These are phyloP conservation scores for Scutellaria barbata DNA, from an alignment of 257 asterid genomes.

Conservation along the genomic window DNA sequence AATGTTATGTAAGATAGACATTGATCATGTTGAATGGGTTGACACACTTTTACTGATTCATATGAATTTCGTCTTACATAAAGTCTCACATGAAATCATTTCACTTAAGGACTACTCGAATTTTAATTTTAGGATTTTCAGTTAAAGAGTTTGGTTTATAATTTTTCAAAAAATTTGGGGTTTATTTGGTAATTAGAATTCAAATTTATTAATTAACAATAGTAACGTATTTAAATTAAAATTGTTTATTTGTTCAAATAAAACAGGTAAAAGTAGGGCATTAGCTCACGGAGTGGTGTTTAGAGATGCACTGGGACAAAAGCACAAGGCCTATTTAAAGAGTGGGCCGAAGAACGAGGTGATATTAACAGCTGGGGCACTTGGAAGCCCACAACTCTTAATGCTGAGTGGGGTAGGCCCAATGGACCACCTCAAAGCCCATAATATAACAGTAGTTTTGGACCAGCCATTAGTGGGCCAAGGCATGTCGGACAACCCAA, in stretches of 20 bases:
- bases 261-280: slow-evolving; percentile 50
- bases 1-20: no score
- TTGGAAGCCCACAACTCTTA: slow-evolving; percentile 91
- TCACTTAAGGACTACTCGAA: no score
- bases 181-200: no score
- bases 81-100: no score
- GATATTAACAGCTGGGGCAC: slow-evolving; percentile 74
- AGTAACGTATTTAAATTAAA: no score
- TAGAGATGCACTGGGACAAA: slow-evolving; percentile 61
- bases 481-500: slow-evolving; percentile 93
- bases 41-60: no score
- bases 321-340: slow-evolving; percentile 68
- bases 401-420: slow-evolving; percentile 93
- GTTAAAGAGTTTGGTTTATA: no score
- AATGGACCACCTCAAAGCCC: slow-evolving; percentile 56
- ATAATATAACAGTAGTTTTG: slow-evolving; percentile 53
- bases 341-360: slow-evolving; percentile 63
- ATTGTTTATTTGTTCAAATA: neutral
- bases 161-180: no score
- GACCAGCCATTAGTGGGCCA: slow-evolving; percentile 83
- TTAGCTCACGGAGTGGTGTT: slow-evolving; percentile 71
- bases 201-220: no score
- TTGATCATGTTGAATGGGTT: no score
- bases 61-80: no score
- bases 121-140: no score